These are phyloP conservation scores for Forsythia suspensa DNA, from an alignment of 257 asterid species.

Conservation along the genomic window DNA sequence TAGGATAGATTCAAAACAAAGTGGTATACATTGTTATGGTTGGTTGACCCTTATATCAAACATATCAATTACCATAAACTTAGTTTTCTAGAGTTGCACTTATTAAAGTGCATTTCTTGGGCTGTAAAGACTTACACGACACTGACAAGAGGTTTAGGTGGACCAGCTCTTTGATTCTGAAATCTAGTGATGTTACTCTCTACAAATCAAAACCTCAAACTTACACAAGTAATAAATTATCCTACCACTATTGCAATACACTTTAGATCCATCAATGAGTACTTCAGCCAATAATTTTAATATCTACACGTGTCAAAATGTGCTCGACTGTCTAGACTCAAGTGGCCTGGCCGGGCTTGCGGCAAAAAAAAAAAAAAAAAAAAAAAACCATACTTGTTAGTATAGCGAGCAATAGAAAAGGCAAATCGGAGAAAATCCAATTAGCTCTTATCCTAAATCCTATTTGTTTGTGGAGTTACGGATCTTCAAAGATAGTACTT, in stretches of 20 bases:
- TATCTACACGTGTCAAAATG: too few relatives aligned
- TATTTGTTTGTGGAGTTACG: not conserved
- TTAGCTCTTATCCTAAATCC: not conserved
- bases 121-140: not conserved
- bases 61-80: not conserved
- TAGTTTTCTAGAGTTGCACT: not conserved
- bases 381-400: too few relatives aligned
- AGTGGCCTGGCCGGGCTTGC: not conserved
- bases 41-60: not conserved
- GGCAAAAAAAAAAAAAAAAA: too few relatives aligned
- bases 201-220: conserved; percentile 27
- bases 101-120: conserved; percentile 1
- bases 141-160: conserved; percentile 24
- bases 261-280: not conserved
- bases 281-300: not conserved
- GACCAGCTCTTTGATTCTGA: conserved; percentile 57
- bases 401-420: not conserved
- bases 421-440: not conserved
- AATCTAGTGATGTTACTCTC: conserved; percentile 58
- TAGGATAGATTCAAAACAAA: not conserved
- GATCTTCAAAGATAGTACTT: not conserved
- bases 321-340: too few relatives aligned
- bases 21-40: not conserved
- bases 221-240: not conserved
- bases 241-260: conserved; percentile 12